phyloP scores from a whole-genome alignment of 225 moss, liverwort and hornwort species.

The Pleurozium schreberi region DNA sequence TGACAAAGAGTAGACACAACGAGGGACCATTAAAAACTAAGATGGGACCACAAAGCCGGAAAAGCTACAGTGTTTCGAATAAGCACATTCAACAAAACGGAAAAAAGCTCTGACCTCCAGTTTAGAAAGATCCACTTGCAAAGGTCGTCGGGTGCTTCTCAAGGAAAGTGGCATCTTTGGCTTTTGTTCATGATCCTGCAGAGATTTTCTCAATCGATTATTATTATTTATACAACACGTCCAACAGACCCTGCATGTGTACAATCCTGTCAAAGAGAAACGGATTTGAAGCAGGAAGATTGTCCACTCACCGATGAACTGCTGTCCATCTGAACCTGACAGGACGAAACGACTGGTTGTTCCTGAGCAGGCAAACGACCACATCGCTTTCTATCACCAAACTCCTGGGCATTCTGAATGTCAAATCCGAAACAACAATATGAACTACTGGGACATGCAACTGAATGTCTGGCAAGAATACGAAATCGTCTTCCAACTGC shows the following conservation, averaged over 20 bases:
- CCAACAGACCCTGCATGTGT: not conserved
- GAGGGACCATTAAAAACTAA: not conserved
- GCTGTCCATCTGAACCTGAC: constrained; percentile 48
- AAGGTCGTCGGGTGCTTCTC: constrained; percentile 65
- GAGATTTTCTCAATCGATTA: not conserved
- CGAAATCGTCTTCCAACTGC: not conserved
- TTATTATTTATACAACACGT: not conserved
- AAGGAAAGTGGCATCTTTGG: constrained; percentile 62
- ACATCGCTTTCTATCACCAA: constrained; percentile 70
- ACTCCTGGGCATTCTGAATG: constrained; percentile 66
- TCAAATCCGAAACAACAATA: not conserved
- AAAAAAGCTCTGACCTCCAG: constrained; percentile 53
- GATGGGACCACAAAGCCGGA: not conserved
- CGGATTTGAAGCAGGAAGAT: not conserved
- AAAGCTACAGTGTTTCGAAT: not conserved
- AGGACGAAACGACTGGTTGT: constrained; percentile 28
- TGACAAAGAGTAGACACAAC: not conserved
- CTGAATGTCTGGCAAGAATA: not conserved
- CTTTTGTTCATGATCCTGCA: constrained; percentile 79
- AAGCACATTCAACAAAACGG: not conserved
- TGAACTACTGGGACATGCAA: not conserved
- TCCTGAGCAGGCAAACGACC: constrained; percentile 69
- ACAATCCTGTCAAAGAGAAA: not conserved
- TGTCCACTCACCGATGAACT: constrained; percentile 49
- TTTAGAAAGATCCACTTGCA: constrained; percentile 93